Evolutionary conservation across 352 stramenopile genomes (phyloP).

Genomic region (Pythium angustatum): DNA sequence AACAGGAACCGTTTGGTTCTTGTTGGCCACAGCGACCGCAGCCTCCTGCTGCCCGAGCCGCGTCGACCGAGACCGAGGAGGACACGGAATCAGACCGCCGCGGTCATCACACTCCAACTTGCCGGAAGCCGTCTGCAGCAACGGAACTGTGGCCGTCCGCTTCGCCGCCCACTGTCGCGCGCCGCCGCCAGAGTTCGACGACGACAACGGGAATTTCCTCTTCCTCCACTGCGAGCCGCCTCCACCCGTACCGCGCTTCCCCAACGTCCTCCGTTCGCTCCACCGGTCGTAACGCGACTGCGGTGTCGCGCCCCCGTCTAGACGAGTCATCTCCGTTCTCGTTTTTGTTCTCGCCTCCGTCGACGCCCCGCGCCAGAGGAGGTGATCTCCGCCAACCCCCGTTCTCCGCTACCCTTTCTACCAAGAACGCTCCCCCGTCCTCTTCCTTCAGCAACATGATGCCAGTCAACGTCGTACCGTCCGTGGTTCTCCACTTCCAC

Average conservation of each 20-base stretch:
- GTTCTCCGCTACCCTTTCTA: slow-evolving; percentile 4
- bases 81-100: slow-evolving; percentile 1
- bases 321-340: slow-evolving; percentile 2
- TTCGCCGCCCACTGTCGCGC: neutral
- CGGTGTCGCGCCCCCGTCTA: neutral
- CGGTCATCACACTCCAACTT: slow-evolving; percentile 1
- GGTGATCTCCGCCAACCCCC: neutral
- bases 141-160: slow-evolving; percentile 16
- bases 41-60: slow-evolving; percentile 6
- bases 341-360: slow-evolving; percentile 4
- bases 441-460: slow-evolving; percentile 23
- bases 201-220: neutral
- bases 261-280: neutral
- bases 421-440: neutral
- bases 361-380: neutral
- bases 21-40: too few species aligned
- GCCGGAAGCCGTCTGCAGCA: slow-evolving; percentile 13
- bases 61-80: slow-evolving; percentile 11
- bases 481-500: slow-evolving; percentile 65
- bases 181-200: neutral
- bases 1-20: slow-evolving; percentile 4
- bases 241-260: neutral
- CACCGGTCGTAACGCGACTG: neutral
- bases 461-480: slow-evolving; percentile 36
- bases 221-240: neutral